Evolutionary conservation across 2,329 filamentous ascomycete genomes (phyloP), one percentile per base, ranked within the genome.

Genomic region (Leptographium lundbergii): DNA sequence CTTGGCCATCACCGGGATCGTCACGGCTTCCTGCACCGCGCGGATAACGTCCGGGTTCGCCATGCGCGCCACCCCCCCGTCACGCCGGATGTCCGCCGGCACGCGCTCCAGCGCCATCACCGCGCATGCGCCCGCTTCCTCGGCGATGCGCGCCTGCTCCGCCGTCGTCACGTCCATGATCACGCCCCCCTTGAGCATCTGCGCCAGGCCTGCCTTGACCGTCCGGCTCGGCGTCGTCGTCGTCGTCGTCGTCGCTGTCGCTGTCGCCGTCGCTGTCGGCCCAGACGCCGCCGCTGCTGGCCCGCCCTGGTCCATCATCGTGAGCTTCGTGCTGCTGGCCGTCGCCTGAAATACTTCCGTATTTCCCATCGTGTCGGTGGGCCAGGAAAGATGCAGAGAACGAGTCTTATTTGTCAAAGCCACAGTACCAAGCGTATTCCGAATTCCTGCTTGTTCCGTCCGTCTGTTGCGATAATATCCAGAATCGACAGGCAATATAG

Each of bases 21-120:
- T 97, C 54, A 97, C 94, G 48, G 91, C 86, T 3, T 81, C 84
- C 84, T 96, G 95, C 72, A 99, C 97, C 73, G 91, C 89, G 75
- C 88, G 87, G 80, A 97, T 97, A 82, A 96, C 89, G 67, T 81
- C 77, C 2, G 94, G 94, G 76, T 97, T 92, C 2, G 88, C 94
- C 94, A 99, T 99, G 73, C 94, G 88, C 14, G 91, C 91, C 25
- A 99, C 94, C 69, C 94, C 94, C 66, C 94, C 94, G 72, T 96
- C 81, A 62, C 80, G 85, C 67, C 94, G 86, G 72, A 99, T 99
- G 74, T 99, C 94, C 67, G 94, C 92, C 57, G 94, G 94, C 56
- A 97, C 94, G 65, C 94, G 88, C 81, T 97, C 94, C 62, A 99
- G 86, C 47, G 94, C 94, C 94, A 99, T 99, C 77, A 99, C 94